Percentiles rank a stretch among this genome's conserved stretches.
Evolutionary conservation across 2,329 filamentous ascomycete genomes (phyloP).

Genomic region (Aspergillus tubingensis): DNA sequence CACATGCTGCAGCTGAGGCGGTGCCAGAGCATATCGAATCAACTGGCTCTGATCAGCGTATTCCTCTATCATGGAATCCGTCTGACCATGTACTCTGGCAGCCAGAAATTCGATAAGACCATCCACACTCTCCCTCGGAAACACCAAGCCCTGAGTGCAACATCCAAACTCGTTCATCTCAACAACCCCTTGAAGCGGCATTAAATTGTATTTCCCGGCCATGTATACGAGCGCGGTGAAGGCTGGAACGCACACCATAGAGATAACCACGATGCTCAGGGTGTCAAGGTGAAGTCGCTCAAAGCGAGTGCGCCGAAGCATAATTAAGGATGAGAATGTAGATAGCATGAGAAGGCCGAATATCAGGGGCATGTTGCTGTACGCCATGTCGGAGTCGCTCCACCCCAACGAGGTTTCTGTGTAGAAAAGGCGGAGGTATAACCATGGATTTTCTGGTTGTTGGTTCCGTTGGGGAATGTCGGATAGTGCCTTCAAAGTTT

Average conservation of each 20-base stretch:
- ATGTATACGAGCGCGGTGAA: constrained; percentile 27
- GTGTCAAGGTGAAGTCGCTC: constrained; percentile 16
- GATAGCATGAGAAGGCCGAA: constrained; percentile 20
- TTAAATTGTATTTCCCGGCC: constrained; percentile 30
- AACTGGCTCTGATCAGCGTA: constrained; percentile 22
- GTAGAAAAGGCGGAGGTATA: constrained; percentile 39
- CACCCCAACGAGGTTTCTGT: constrained; percentile 34
- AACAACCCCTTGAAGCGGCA: constrained; percentile 25
- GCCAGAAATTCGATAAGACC: constrained; percentile 21
- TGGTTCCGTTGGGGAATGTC: constrained; percentile 10
- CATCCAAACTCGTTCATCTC: constrained; percentile 33
- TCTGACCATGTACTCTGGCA: constrained; percentile 22
- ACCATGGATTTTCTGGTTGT: constrained; percentile 18
- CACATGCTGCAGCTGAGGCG: constrained; percentile 32
- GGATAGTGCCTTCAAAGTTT: constrained; percentile 27
- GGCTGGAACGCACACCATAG: constrained; percentile 23
- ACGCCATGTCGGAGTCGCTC: constrained; percentile 25
- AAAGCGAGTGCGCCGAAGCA: constrained; percentile 17
- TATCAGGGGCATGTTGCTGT: constrained; percentile 25
- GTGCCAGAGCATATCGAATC: constrained; percentile 21
- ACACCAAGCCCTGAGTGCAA: constrained; percentile 38
- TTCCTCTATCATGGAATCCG: constrained; percentile 30
- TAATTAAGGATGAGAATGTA: constrained; percentile 10
- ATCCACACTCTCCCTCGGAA: constrained; percentile 25
- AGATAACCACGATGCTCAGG: constrained; percentile 21